Conservation (phyloP, 2,329 filamentous ascomycete genomes). For the Colletotrichum higginsianum region DNA sequence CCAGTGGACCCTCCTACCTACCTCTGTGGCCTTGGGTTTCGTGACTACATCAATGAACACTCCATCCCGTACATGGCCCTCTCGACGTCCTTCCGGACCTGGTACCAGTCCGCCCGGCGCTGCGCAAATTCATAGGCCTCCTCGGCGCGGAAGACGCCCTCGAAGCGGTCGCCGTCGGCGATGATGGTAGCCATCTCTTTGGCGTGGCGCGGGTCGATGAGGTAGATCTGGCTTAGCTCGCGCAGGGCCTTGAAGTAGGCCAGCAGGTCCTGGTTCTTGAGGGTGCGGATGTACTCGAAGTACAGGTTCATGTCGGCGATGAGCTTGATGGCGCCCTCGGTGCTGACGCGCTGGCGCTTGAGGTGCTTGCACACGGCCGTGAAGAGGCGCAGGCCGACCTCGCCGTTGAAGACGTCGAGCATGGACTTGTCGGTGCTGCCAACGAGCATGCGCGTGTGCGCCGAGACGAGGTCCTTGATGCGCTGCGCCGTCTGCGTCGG, state of each 20-base stretch:
- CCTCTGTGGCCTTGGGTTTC: not conserved
- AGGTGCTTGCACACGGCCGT: slow-evolving; percentile 95
- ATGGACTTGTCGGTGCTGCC: slow-evolving; percentile 98
- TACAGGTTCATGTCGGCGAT: slow-evolving; percentile 98
- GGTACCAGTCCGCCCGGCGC: slow-evolving; percentile 93
- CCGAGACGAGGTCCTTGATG: slow-evolving; percentile 87
- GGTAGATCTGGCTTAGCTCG: slow-evolving; percentile 94
- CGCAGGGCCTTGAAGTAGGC: slow-evolving; percentile 93
- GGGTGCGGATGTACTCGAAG: slow-evolving; percentile 84
- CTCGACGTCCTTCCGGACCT: slow-evolving; percentile 90
- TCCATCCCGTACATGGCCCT: slow-evolving; percentile 97
- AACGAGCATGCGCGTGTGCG: slow-evolving; percentile 92
- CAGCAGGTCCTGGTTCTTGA: slow-evolving; percentile 86
- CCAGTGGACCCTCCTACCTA: not conserved
- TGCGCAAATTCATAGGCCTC: slow-evolving; percentile 99
- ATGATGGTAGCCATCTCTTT: slow-evolving; percentile 97
- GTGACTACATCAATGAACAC: slow-evolving; percentile 82
- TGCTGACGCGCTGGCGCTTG: slow-evolving; percentile 93
- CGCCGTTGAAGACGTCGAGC: slow-evolving; percentile 98
- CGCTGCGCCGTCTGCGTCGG: slow-evolving; percentile 84
- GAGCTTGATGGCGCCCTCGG: slow-evolving; percentile 89
- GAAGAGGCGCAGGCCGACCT: slow-evolving; percentile 94
- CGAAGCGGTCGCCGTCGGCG: slow-evolving; percentile 90
- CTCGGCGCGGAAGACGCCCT: slow-evolving; percentile 93
- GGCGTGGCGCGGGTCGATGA: slow-evolving; percentile 88